Evolutionary conservation across 2,329 filamentous ascomycete genomes (phyloP).

Genomic region (Pseudocercospora cruenta): DNA sequence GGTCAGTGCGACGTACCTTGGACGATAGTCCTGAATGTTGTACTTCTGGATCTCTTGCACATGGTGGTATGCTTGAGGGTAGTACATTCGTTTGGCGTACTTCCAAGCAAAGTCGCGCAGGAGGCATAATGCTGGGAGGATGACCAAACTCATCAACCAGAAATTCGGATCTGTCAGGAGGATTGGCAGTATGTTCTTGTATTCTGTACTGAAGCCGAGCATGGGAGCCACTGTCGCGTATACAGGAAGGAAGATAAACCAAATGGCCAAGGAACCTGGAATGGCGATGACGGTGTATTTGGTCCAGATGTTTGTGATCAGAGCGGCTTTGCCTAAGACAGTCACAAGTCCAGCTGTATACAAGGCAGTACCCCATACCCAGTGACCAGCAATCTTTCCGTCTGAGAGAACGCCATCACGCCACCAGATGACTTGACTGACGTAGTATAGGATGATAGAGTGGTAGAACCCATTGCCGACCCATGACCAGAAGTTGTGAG

Average conservation of each 20-base stretch:
- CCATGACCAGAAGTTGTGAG: conserved; percentile 92
- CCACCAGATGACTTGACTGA: conserved; percentile 78
- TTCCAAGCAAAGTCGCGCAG: conserved; percentile 94
- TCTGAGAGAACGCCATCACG: conserved; percentile 77
- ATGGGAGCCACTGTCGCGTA: conserved; percentile 87
- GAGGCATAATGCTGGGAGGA: conserved; percentile 79
- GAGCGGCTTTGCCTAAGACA: conserved; percentile 88
- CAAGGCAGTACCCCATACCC: conserved; percentile 95
- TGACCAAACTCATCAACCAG: conserved; percentile 84
- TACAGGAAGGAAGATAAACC: conserved; percentile 85
- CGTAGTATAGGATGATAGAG: conserved; percentile 88
- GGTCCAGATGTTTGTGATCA: conserved; percentile 97
- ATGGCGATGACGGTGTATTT: conserved; percentile 97
- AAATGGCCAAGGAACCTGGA: conserved; percentile 87
- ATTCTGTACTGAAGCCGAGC: conserved; percentile 79
- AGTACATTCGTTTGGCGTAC: conserved; percentile 96
- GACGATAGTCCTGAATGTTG: conserved; percentile 98
- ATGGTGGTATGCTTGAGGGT: conserved; percentile 92
- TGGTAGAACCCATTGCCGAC: conserved; percentile 94
- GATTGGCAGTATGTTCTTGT: conserved; percentile 78
- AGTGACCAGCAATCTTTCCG: conserved; percentile 85
- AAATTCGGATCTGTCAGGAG: conserved; percentile 83
- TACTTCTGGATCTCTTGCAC: conserved; percentile 99
- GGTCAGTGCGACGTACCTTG: conserved; percentile 64
- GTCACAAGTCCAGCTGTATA: conserved; percentile 94